phyloP scores from a whole-genome alignment of 495 filamentous ascomycete species.

The Aspergillus carlsbadensis region DNA sequence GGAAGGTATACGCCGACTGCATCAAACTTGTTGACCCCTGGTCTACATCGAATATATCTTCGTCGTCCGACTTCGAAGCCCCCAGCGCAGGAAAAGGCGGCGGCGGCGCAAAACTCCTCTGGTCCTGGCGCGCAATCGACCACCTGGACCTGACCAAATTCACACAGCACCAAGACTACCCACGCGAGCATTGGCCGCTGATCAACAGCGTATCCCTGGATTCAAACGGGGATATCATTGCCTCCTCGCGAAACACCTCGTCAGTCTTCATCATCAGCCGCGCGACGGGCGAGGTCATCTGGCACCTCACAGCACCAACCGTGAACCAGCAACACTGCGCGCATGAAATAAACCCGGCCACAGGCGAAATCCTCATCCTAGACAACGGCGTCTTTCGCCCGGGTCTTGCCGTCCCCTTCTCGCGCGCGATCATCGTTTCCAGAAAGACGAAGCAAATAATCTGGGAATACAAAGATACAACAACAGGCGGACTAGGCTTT shows the following conservation, averaged over 20 bases:
- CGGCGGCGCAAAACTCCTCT: conserved; percentile 34
- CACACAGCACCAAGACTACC: conserved; percentile 36
- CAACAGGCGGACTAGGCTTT: conserved; percentile 40
- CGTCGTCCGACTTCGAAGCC: conserved; percentile 26
- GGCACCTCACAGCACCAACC: conserved; percentile 39
- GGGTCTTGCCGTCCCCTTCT: conserved; percentile 38
- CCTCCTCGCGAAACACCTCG: conserved; percentile 41
- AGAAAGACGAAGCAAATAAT: conserved; percentile 32
- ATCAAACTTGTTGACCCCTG: conserved; percentile 43
- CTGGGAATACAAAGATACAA: conserved; percentile 45
- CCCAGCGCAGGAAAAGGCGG: conserved; percentile 18
- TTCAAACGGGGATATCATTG: conserved; percentile 41
- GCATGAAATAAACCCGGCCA: conserved; percentile 28
- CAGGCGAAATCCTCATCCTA: conserved; percentile 44
- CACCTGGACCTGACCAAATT: conserved; percentile 36
- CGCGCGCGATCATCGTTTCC: conserved; percentile 39
- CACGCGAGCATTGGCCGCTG: conserved; percentile 46
- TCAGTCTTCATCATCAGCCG: conserved; percentile 42
- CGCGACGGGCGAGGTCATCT: conserved; percentile 36
- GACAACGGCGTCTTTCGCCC: conserved; percentile 48
- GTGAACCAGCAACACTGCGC: conserved; percentile 48
- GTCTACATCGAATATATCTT: conserved; percentile 16
- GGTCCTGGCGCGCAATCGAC: conserved; percentile 44
- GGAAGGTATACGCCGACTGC: conserved; percentile 41
- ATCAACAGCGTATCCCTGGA: conserved; percentile 42